Conservation (phyloP, 139 green algal species). For the Picochlorum sp. region DNA sequence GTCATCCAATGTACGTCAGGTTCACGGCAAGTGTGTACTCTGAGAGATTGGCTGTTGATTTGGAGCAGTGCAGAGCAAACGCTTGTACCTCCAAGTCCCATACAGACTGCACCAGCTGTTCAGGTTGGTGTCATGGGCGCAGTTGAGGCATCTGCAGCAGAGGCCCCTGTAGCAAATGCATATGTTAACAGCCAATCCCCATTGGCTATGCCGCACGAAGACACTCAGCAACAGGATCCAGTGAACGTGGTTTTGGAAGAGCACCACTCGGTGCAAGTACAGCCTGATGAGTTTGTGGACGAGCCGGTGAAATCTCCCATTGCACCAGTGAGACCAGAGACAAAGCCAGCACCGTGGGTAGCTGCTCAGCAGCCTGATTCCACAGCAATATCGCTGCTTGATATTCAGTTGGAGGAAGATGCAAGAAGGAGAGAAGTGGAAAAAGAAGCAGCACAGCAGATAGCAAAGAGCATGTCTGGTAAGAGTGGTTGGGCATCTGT, state of each 20-base stretch:
- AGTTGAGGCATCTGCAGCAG: too few relatives aligned
- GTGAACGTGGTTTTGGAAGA: too few relatives aligned
- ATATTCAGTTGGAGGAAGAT: conserved; percentile 76
- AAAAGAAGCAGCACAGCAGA: conserved; percentile 20
- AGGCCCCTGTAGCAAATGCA: too few relatives aligned
- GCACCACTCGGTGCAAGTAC: too few relatives aligned
- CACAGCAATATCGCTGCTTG: conserved; percentile 42
- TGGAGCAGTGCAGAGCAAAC: conserved; percentile 21
- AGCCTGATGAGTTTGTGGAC: background rate
- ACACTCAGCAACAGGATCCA: too few relatives aligned
- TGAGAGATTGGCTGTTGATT: conserved; percentile 38
- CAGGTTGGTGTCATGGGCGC: too few relatives aligned
- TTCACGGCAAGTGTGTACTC: conserved; percentile 4
- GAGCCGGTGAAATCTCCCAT: background rate
- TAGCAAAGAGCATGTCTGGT: conserved; percentile 1
- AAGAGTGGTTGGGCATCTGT: conserved; percentile 38
- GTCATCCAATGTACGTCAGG: conserved; percentile 35
- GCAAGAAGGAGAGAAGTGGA: conserved; percentile 6
- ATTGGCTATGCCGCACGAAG: too few relatives aligned
- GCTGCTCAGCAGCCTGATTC: conserved; percentile 16
- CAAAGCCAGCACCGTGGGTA: conserved; percentile 55
- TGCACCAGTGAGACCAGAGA: conserved; percentile 5
- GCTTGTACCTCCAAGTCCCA: too few relatives aligned
- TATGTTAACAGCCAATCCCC: too few relatives aligned
- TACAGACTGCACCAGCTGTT: too few relatives aligned